Base-by-base conservation (phyloP, 768 basidiomycete genomes). In the Leccinum obscurum region DNA sequence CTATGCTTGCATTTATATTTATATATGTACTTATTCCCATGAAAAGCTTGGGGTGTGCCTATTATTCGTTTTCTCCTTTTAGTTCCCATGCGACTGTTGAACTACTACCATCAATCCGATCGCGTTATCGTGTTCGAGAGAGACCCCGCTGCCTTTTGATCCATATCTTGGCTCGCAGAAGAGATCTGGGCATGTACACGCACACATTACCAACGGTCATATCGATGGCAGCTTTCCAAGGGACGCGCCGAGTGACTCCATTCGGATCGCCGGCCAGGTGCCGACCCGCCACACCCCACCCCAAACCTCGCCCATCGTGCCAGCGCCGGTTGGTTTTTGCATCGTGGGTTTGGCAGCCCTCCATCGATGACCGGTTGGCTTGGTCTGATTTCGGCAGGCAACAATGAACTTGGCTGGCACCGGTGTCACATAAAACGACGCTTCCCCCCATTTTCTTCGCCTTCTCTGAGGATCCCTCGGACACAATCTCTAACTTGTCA, bases 61-160 rank as follows among this genome's bases (percentile, higher is more conserved):
- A 37, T 37, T 37, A 3, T 41, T 1, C 7, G 17, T 46, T 14
- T 24, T 50, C 14, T 50, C 15, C 14, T 26, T 3, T 50, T 11
- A 6, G 2, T 65, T 61, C 63, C 63, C 63, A 52, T 49, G 58
- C 54, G 4, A 0, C 13, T 15, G 26, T 2, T 7, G 20, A 20
- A 10, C n/a, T 28, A 28, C 57, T 7, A 57, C 22, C 24, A 15
- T 41, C 39, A 41, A 17, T n/a, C 17, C 39, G 17, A 41, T 41
- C 39, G 8, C 39, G 39, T 4, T 44, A 41, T 28, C 52, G 4
- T 8, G 9, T 32, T 26, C 17, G 1, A 24, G 34, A 34, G 3
- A n/a, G 9, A 6, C 44, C 7, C 52, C 8, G 46, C 4, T 41
- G 37, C 55, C 24, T 34, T 24, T 0, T 13, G 28, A 28, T 64